Percentiles rank a stretch among this genome's conserved stretches.
These are phyloP conservation scores for Ceratocystiopsis sp. DNA, from an alignment of 2,329 filamentous ascomycete genomes.

Conservation along the genomic window DNA sequence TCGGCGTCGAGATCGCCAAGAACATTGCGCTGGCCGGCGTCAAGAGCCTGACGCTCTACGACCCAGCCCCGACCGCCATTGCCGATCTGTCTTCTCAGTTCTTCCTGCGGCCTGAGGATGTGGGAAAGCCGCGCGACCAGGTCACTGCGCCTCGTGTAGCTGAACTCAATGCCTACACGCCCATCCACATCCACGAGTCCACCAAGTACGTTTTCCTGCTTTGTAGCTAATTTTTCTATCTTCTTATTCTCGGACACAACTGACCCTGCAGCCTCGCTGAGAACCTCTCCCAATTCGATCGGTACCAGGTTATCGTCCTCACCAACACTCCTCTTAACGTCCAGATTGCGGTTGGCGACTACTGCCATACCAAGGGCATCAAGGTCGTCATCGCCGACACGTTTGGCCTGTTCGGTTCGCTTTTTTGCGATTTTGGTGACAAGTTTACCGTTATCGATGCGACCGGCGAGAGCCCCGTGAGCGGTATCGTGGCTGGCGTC, in stretches of 20 bases:
- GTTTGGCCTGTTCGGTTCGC: conserved; percentile 82
- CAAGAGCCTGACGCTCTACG: conserved; percentile 88
- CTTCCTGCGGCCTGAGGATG: conserved; percentile 75
- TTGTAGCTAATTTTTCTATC: neutral
- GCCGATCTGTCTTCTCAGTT: conserved; percentile 93
- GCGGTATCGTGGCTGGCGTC: conserved; percentile 79
- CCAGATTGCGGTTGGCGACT: conserved; percentile 75
- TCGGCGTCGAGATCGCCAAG: conserved; percentile 97
- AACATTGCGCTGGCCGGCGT: conserved; percentile 96
- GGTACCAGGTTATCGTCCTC: conserved; percentile 83
- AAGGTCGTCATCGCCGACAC: conserved; percentile 78
- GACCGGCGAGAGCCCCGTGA: conserved; percentile 75
- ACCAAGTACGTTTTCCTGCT: conserved; percentile 23
- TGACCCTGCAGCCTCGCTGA: conserved; percentile 41
- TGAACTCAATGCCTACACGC: conserved; percentile 92
- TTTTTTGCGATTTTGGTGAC: conserved; percentile 95
- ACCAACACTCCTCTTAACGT: conserved; percentile 68
- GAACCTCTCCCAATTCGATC: conserved; percentile 67
- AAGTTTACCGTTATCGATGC: conserved; percentile 83
- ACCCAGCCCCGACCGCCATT: conserved; percentile 68
- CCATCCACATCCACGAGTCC: conserved; percentile 59
- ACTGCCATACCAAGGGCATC: conserved; percentile 86
- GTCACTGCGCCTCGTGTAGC: conserved; percentile 79
- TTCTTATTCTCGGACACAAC: conserved; percentile 9
- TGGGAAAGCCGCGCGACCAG: conserved; percentile 78